Evolutionary conservation across 768 basidiomycete species (phyloP), one percentile per base, ranked within the genome.

Genomic region (Lentinula raphanica): DNA sequence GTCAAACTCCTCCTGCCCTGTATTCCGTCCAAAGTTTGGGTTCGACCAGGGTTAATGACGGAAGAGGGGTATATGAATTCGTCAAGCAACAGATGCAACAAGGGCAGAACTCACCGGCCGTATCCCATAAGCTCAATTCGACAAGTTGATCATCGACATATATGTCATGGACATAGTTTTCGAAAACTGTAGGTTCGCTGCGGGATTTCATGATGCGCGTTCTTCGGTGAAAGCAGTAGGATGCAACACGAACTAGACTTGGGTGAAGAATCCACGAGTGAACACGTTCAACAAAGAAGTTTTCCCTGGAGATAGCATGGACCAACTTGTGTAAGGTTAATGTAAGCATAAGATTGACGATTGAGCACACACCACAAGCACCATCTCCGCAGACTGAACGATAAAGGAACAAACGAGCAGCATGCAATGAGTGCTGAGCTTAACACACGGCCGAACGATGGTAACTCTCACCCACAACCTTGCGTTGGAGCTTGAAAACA

Each of bases 1-100:
- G 68, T 96, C 96, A 67, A 98, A 98, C 66, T 96, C 94, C 76
- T 96, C 94, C 72, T 96, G 94, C 42, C 93, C 93, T 94, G 73
- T 54, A 35, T 29, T 64, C 39, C n/a, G n/a, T n/a, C n/a, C n/a
- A n/a, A n/a, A n/a, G n/a, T n/a, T n/a, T n/a, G n/a, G n/a, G n/a
- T n/a, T n/a, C n/a, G n/a, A n/a, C n/a, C n/a, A n/a, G n/a, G n/a
- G n/a, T n/a, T n/a, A n/a, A n/a, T n/a, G n/a, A n/a, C n/a, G n/a
- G n/a, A n/a, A n/a, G n/a, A n/a, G n/a, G n/a, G n/a, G n/a, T n/a
- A n/a, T n/a, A n/a, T n/a, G n/a, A n/a, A n/a, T n/a, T n/a, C n/a
- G n/a, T n/a, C n/a, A n/a, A n/a, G n/a, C n/a, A n/a, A n/a, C n/a
- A n/a, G n/a, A n/a, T n/a, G n/a, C n/a, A n/a, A n/a, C n/a, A n/a